phyloP scores from a whole-genome alignment of 2,329 filamentous ascomycete species.

The Phialophora tarda region DNA sequence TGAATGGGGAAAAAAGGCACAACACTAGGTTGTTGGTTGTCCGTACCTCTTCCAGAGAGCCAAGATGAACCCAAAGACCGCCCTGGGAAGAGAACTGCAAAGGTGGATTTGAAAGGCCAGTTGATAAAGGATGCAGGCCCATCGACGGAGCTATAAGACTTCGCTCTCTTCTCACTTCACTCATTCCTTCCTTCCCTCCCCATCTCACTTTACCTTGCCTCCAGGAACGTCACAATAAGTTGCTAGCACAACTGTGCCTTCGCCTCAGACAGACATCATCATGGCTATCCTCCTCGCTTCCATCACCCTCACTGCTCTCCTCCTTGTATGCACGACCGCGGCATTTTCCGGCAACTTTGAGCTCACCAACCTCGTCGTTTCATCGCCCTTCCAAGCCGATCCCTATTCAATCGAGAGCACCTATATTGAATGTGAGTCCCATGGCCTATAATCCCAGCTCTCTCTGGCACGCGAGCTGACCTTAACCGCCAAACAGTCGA shows the following conservation, averaged over 20 bases:
- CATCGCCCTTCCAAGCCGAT: slow-evolving; percentile 35
- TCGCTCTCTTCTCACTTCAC: not conserved
- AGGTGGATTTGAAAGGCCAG: not conserved
- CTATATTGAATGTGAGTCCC: slow-evolving; percentile 32
- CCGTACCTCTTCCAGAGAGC: not conserved
- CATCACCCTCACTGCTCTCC: slow-evolving; percentile 14
- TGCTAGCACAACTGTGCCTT: not conserved
- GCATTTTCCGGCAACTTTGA: slow-evolving; percentile 37
- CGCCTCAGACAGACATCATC: slow-evolving; percentile 4
- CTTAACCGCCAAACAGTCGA: slow-evolving; percentile 25
- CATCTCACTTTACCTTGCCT: slow-evolving; percentile 7
- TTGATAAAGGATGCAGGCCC: not conserved
- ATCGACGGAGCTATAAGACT: slow-evolving; percentile 7
- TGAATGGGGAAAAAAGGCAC: not conserved
- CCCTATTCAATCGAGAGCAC: slow-evolving; percentile 31
- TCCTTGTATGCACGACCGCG: slow-evolving; percentile 16
- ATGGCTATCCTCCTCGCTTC: slow-evolving; percentile 16
- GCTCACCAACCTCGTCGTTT: slow-evolving; percentile 33
- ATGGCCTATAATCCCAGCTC: not conserved
- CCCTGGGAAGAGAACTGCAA: not conserved
- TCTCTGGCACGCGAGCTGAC: not conserved
- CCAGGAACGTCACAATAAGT: not conserved
- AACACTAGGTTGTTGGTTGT: not conserved
- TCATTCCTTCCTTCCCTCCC: slow-evolving; percentile 1
- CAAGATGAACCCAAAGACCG: not conserved